A percentile compares a stretch with the other conserved stretches of the same genome.
phyloP scores from a whole-genome alignment of 805 yeast genomes.

The Millerozyma miso region DNA sequence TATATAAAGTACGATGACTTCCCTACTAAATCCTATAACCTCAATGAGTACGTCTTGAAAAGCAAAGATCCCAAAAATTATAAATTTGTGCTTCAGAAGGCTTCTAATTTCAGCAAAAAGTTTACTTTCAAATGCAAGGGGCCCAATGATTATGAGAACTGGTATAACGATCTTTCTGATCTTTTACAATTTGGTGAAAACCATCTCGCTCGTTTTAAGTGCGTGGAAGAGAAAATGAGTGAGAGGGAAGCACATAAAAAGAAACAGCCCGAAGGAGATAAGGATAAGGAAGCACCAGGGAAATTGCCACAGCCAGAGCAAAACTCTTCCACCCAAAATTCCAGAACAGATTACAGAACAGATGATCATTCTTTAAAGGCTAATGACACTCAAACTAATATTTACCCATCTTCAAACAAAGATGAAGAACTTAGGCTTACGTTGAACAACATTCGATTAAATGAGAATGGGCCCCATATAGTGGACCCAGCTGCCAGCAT shows the following conservation, averaged over 20 bases:
- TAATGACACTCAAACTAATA: background rate
- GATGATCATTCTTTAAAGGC: background rate
- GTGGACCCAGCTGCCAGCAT: background rate
- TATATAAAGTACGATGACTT: constrained; percentile 37
- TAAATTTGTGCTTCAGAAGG: constrained; percentile 31
- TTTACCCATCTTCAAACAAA: background rate
- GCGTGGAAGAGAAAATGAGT: constrained; percentile 40
- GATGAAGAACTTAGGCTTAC: background rate
- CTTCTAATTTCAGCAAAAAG: constrained; percentile 24
- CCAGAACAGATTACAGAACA: background rate
- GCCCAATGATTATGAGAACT: constrained; percentile 41
- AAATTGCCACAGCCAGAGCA: background rate
- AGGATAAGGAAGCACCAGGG: background rate
- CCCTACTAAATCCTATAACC: constrained; percentile 39
- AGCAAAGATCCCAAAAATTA: constrained; percentile 29
- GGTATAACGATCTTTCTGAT: constrained; percentile 55
- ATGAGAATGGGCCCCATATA: background rate
- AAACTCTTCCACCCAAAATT: background rate
- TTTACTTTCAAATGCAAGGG: constrained; percentile 43
- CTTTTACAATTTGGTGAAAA: constrained; percentile 42
- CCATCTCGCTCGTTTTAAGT: constrained; percentile 48
- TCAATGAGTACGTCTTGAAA: constrained; percentile 32
- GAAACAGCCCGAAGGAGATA: background rate
- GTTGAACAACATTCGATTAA: background rate
- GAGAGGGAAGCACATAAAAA: constrained; percentile 7